Percentiles rank a stretch among this genome's conserved stretches.
Evolutionary conservation across 2,329 filamentous ascomycete genomes (phyloP).

Genomic region (Lasiodiplodia hormozganensis): DNA sequence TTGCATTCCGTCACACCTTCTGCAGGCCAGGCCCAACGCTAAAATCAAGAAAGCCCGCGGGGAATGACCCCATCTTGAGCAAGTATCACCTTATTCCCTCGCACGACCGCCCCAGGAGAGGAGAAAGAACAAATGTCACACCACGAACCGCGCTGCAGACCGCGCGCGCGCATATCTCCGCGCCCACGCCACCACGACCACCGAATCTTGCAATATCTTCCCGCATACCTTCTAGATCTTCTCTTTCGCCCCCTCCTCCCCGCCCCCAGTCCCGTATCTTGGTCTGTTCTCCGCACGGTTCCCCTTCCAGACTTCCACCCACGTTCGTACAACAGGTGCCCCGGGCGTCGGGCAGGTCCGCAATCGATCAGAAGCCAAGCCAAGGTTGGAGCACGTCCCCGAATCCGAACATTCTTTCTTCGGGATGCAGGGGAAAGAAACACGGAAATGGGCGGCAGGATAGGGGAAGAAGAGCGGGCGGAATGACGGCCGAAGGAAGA

Average conservation of each 20-base stretch:
- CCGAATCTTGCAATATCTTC: neutral
- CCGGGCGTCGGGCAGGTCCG: neutral
- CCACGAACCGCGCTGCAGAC: conserved; percentile 22
- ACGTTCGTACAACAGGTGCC: neutral
- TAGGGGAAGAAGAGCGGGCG: neutral
- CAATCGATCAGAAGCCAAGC: neutral
- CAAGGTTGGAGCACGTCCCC: neutral
- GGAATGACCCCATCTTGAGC: conserved; percentile 3
- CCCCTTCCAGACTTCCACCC: too few relatives aligned
- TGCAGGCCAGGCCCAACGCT: neutral
- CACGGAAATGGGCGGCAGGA: neutral
- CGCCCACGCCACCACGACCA: neutral
- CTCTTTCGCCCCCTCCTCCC: too few relatives aligned
- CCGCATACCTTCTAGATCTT: neutral
- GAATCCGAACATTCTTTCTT: neutral
- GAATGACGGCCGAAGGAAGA: neutral
- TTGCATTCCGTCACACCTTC: neutral
- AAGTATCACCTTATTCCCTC: conserved; percentile 15
- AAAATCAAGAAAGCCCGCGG: neutral
- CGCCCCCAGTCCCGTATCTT: too few relatives aligned
- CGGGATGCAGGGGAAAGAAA: neutral
- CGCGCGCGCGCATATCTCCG: neutral
- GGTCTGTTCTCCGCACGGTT: too few relatives aligned
- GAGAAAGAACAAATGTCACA: conserved; percentile 5
- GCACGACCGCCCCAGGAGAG: neutral